Evolutionary conservation across 352 stramenopile species (phyloP), one percentile per base, ranked within the genome.

Genomic region (Pythium chondricola): DNA sequence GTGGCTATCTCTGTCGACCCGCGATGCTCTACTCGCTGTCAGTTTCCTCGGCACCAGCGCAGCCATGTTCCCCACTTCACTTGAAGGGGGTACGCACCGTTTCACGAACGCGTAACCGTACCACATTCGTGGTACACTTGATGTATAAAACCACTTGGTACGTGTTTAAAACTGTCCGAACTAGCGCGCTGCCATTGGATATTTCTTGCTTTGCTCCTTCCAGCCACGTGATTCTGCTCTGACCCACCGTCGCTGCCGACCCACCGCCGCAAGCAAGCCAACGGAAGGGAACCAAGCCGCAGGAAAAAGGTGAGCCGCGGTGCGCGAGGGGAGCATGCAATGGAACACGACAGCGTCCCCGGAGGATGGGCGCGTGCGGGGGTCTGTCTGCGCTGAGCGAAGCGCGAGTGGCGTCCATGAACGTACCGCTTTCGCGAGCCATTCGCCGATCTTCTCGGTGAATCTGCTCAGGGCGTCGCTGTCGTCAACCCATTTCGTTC

Each of bases 221-320:
- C 57, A 65, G 57, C 57, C 57, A 65, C 57, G 57, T 65, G 57
- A 65, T 65, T 65, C 48, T 18, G 39, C 30, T 4, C n/a, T 24
- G 50, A 58, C 45, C 46, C 18, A 61, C 50, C n/a, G n/a, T n/a
- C n/a, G n/a, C n/a, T n/a, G n/a, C n/a, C 33, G 14, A 39, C 41
- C 27, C 37, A 16, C 20, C 20, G 35, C 5, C 31, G 17, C 17
- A n/a, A 20, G 8, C 45, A 31, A 52, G 48, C 27, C 49, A 56
- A 45, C 35, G 37, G 43, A 53, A 43, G 44, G 33, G 25, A 38
- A 31, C 21, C 22, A 38, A 18, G 20, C 30, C 43, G 8, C 27
- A 30, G 9, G 29, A 29, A 16, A 42, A 24, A 50, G 26, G 17
- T 50, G 21, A 30, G 27, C 16, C 13, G 29, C 7, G 29, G 13